Conservation (phyloP, 176 grass and related monocot genomes). For the Carex scoparia region DNA sequence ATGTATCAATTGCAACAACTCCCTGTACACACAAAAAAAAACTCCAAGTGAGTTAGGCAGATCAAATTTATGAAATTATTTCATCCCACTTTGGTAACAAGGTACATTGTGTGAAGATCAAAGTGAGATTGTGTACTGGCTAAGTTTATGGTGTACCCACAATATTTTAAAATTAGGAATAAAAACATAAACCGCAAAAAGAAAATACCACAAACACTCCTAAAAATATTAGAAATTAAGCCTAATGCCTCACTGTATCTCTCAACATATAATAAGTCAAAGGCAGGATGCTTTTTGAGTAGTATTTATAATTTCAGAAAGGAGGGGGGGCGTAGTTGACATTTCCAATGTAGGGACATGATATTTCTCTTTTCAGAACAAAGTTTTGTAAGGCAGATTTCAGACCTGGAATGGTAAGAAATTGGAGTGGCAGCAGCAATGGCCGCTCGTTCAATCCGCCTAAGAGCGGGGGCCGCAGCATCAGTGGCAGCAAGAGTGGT, state of each 20-base stretch:
- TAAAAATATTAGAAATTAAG: slow-evolving; percentile 1
- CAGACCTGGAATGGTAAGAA: slow-evolving; percentile 91
- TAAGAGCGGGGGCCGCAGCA: slow-evolving; percentile 87
- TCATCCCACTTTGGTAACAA: neutral
- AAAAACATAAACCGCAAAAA: neutral
- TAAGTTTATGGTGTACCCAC: neutral
- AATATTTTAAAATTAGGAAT: neutral
- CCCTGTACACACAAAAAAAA: slow-evolving; percentile 41
- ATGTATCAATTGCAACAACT: slow-evolving; percentile 91
- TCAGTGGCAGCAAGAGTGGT: slow-evolving; percentile 93
- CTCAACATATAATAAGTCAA: neutral
- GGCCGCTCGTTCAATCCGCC: slow-evolving; percentile 89
- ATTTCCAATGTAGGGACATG: neutral
- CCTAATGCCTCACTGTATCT: neutral
- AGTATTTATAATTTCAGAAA: neutral
- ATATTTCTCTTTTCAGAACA: neutral
- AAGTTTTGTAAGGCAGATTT: neutral
- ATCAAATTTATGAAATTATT: neutral
- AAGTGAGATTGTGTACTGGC: neutral
- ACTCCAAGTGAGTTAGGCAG: neutral
- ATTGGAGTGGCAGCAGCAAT: slow-evolving; percentile 96
- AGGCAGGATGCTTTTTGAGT: neutral
- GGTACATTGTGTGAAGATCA: neutral
- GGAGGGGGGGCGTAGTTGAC: neutral
- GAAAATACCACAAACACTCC: neutral